Conservation (phyloP, 257 asterid species). For the Penstemon eatonii region DNA sequence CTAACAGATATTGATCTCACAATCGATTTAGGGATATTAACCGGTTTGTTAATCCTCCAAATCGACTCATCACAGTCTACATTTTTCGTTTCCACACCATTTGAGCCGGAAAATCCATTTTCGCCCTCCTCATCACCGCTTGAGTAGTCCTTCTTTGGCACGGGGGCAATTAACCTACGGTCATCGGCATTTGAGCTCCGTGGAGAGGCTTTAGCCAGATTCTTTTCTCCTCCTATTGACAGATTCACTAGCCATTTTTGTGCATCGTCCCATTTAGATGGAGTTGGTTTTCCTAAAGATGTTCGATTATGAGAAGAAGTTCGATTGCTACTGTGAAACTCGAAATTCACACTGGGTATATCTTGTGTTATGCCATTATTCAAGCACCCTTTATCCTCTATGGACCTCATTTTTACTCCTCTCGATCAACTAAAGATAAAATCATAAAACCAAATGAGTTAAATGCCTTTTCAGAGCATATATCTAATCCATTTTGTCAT, state of each 20-base stretch:
- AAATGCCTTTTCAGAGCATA: too few species aligned
- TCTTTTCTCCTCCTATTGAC: conserved; percentile 68
- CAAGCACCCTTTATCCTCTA: conserved; percentile 79
- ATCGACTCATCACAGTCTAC: conserved; percentile 68
- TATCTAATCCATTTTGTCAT: too few species aligned
- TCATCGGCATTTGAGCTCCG: conserved; percentile 94
- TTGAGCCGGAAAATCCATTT: conserved; percentile 12
- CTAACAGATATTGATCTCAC: conserved; percentile 73
- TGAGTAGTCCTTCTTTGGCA: conserved; percentile 51
- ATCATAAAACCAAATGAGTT: too few species aligned
- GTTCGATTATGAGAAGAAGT: conserved; percentile 55
- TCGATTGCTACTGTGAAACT: conserved; percentile 64
- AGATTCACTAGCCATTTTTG: conserved; percentile 95
- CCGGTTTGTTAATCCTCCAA: conserved; percentile 64
- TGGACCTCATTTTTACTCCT: conserved; percentile 50
- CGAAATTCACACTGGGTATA: conserved; percentile 45
- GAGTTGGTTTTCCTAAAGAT: conserved; percentile 76
- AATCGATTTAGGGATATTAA: conserved; percentile 41
- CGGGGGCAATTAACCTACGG: conserved; percentile 66
- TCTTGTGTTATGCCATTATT: conserved; percentile 52
- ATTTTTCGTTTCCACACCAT: conserved; percentile 62
- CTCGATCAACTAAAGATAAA: too few species aligned
- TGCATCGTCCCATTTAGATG: conserved; percentile 98
- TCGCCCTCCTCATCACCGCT: conserved; percentile 54
- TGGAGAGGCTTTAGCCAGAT: conserved; percentile 58